Base-by-base conservation (phyloP, 225 moss, liverwort and hornwort species). In the Neckera pumila region DNA sequence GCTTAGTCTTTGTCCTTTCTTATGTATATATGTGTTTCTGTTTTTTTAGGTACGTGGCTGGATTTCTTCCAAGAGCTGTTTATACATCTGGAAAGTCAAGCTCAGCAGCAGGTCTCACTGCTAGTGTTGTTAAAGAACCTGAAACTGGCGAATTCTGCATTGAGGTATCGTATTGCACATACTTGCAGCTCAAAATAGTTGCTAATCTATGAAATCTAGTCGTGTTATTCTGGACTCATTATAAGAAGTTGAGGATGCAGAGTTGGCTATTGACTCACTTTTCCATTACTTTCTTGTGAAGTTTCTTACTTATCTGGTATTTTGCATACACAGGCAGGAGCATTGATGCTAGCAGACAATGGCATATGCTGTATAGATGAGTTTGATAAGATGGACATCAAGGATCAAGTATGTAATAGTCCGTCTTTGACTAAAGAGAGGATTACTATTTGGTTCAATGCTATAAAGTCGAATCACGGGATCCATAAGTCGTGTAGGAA, bases 281-380 rank as follows among this genome's bases (percentile, higher is more conserved):
- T 82, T 70, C 16, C 59, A 65, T 78, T 8, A 82, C 57, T 82
- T 40, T 26, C 56, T 78, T 85, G 22, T 79, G 60, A 51, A 38
- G 23, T 64, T 42, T 62, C 69, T 80, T 74, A 83, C 75, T 69
- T 71, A 85, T 83, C 69, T 86, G 49, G 75, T 83, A 43, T 34
- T 87, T 76, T 73, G 82, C 81, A 84, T 81, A 67, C 27, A 60
- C 96, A 99, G 98, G 99, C 99, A 86, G 99, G 99, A 90, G 98
- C 98, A 42, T 94, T 99, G 87, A 99, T 99, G 98, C 95, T 97
- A 73, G 99, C 99, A 82, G 99, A 99, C 85, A 99, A 99, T 82
- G 99, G 99, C 67, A 97, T 99, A 84, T 99, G 99, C 91, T 97
- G 99, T 86, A 99, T 99, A 84, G 99, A 99, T 86, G 99, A 99